phyloP scores from a whole-genome alignment of 2,329 filamentous ascomycete species.

The Zasmidium cellare region DNA sequence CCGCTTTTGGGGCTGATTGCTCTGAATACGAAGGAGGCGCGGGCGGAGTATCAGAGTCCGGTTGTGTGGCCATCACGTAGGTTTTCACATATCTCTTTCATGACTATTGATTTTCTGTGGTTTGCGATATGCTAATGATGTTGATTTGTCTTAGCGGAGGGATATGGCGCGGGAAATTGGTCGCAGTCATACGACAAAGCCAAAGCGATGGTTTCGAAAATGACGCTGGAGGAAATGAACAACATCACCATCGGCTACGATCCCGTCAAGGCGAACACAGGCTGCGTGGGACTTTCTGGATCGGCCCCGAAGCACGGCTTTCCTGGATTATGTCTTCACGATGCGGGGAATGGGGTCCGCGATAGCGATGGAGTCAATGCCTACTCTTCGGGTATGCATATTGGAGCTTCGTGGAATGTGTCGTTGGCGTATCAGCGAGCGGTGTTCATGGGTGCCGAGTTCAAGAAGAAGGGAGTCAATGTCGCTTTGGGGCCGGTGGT shows the following conservation, averaged over 20 bases:
- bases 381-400: constrained; percentile 44
- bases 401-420: constrained; percentile 53
- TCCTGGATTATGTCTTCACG: constrained; percentile 43
- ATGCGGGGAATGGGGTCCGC: constrained; percentile 45
- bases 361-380: constrained; percentile 45
- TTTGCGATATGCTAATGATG: constrained; percentile 7
- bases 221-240: constrained; percentile 39
- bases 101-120: too few species aligned
- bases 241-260: constrained; percentile 37
- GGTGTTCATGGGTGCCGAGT: constrained; percentile 57
- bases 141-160: constrained; percentile 23
- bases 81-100: constrained; percentile 6
- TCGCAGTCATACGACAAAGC: constrained; percentile 33
- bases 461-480: constrained; percentile 56
- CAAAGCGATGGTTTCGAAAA: constrained; percentile 33
- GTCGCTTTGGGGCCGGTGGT: constrained; percentile 68
- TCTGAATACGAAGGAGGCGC: constrained; percentile 23
- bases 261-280: constrained; percentile 26
- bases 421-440: constrained; percentile 55
- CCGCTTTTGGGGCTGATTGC: constrained; percentile 33
- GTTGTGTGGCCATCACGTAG: constrained; percentile 33
- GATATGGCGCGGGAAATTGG: constrained; percentile 37
- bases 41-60: constrained; percentile 29
- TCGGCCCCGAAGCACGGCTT: constrained; percentile 38
- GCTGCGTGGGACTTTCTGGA: constrained; percentile 40